Base-by-base conservation (phyloP, 495 filamentous ascomycete genomes). In the Aspergillus sclerotiicarbonarius region DNA sequence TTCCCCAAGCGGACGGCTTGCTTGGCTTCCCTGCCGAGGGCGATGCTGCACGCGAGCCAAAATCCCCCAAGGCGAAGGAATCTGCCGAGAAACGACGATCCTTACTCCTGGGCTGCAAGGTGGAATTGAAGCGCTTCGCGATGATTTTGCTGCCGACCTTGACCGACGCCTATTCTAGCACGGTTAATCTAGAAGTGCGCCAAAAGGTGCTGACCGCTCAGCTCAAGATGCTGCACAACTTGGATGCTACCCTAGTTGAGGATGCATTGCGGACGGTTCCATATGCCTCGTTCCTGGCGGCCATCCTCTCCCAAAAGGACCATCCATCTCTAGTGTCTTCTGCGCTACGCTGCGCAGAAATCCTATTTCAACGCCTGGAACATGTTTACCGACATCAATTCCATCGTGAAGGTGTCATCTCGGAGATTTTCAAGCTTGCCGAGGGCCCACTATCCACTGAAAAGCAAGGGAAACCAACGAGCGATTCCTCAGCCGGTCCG, bases 101-200 rank as follows among this genome's bases (percentile, higher is more conserved):
- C 39, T 78, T 92, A 3, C 76, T 99, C 39, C 79, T 88, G 61
- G 83, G 80, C 19, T 96, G 93, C 79, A 92, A 90, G 64, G 72
- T 87, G 9, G 88, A 97, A 70, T 82, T 98, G 29, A 89, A 88
- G 65, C 87, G 95, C 25, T 99, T 99, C 68, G 91, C 92, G 10
- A 84, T 94, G 57, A 92, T 99, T 51, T 77, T 99, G n/a, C 86
- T 99, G 58, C 95, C 95, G 5, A 99, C 95, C 15, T 77, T 99
- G 37, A 98, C 95, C 16, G 92, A 99, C 66, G 95, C 92, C 3
- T 99, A 94, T 67, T 96, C 94, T 3, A 98, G 94, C 72, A 99
- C 95, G 4, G 93, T 99, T 56, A 99, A 99, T 68, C 77, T 98
- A n/a, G 89, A 81, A 50, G 95, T 99, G 15, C 90, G 95, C n/a